Evolutionary conservation across 441 rosid species (phyloP).

Genomic region (Eruca vesicaria): DNA sequence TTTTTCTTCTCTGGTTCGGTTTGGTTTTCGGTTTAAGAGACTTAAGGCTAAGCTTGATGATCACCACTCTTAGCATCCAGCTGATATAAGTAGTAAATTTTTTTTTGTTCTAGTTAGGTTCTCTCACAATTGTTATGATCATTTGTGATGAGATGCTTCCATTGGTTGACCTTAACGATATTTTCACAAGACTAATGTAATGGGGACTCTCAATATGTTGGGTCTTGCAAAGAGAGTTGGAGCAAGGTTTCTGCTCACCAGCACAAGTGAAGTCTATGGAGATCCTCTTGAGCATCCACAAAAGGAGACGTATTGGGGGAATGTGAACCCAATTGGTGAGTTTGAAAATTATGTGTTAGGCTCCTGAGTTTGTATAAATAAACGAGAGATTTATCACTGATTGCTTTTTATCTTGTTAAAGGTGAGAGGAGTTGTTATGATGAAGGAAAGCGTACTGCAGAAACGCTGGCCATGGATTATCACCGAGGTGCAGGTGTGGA

Average conservation of each 20-base stretch:
- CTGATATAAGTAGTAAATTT: neutral
- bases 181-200: conserved; percentile 90
- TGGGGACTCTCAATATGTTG: conserved; percentile 97
- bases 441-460: conserved; percentile 95
- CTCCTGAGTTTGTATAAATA: neutral
- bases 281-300: conserved; percentile 99
- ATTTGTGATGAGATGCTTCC: neutral
- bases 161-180: conserved; percentile 46
- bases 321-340: conserved; percentile 90
- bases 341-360: neutral
- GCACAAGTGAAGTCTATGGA: conserved; percentile 98
- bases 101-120: neutral
- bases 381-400: conserved; percentile 2
- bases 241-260: conserved; percentile 88
- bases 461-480: conserved; percentile 90
- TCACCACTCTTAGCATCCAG: neutral
- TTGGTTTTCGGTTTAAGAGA: neutral
- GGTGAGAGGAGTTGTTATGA: conserved; percentile 97
- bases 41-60: neutral
- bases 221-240: conserved; percentile 98
- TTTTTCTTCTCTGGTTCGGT: neutral
- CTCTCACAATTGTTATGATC: neutral
- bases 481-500: conserved; percentile 91
- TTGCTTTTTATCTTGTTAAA: conserved; percentile 28
- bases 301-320: conserved; percentile 96